Evolutionary conservation across 2,329 filamentous ascomycete genomes (phyloP).

Genomic region (Botrytis deweyae): DNA sequence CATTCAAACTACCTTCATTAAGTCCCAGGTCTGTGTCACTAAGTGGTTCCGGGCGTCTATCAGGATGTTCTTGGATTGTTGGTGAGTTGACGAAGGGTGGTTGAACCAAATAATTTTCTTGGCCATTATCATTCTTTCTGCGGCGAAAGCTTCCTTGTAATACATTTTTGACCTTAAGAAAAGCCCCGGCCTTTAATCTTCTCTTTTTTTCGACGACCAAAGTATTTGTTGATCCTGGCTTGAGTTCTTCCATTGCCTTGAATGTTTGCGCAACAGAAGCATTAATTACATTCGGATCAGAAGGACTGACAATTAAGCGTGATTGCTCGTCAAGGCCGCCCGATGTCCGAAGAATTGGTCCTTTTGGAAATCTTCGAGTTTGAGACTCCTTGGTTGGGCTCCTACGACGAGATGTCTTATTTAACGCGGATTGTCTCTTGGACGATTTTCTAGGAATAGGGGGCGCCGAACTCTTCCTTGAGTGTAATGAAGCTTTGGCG

Average conservation of each 20-base stretch:
- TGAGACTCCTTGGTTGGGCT: neutral
- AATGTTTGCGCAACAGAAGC: conserved; percentile 2
- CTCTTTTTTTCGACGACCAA: conserved; percentile 27
- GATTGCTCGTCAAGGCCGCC: neutral
- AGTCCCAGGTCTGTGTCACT: conserved; percentile 27
- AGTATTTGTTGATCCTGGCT: conserved; percentile 16
- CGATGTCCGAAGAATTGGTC: neutral
- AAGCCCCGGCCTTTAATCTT: conserved; percentile 28
- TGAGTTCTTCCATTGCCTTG: conserved; percentile 6
- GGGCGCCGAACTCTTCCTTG: conserved; percentile 28
- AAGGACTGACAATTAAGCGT: neutral
- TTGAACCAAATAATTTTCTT: conserved; percentile 26
- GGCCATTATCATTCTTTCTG: conserved; percentile 22
- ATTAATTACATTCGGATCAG: conserved; percentile 18
- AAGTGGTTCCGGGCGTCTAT: conserved; percentile 5
- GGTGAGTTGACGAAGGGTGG: conserved; percentile 19
- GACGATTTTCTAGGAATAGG: conserved; percentile 32
- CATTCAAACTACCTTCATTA: conserved; percentile 29
- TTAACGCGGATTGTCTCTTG: conserved; percentile 26
- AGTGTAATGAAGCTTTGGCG: conserved; percentile 16
- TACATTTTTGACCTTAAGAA: conserved; percentile 29
- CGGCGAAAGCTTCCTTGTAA: conserved; percentile 27
- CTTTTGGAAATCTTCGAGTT: neutral
- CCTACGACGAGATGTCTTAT: conserved; percentile 17
- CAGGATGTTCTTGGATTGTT: conserved; percentile 20